A percentile compares a stretch with the other conserved stretches of the same genome.
Evolutionary conservation across 2,329 filamentous ascomycete species (phyloP).

Genomic region (Sporothrix phasma): DNA sequence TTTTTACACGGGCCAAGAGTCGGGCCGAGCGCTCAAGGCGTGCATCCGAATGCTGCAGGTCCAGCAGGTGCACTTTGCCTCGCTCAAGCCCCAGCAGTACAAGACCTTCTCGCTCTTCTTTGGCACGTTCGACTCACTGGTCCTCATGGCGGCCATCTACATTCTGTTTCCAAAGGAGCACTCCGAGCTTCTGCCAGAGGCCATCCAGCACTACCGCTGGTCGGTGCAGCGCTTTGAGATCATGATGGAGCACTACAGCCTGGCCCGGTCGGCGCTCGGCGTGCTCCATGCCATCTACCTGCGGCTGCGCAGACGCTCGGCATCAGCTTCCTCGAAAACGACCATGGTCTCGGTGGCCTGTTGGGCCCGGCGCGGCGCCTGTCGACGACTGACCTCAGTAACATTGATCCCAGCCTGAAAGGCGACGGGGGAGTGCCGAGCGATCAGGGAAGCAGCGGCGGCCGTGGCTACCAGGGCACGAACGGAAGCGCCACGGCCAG

Average conservation of each 20-base stretch:
- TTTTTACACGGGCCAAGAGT: slow-evolving; percentile 46
- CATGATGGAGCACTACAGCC: slow-evolving; percentile 43
- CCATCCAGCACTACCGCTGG: slow-evolving; percentile 49
- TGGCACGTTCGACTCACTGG: slow-evolving; percentile 54
- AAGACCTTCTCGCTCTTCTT: slow-evolving; percentile 49
- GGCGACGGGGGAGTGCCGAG: not conserved
- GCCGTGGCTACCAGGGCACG: not conserved
- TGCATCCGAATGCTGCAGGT: slow-evolving; percentile 45
- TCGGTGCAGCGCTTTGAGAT: slow-evolving; percentile 48
- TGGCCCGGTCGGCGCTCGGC: slow-evolving; percentile 44
- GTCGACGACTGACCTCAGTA: slow-evolving; percentile 18
- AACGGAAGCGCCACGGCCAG: not conserved
- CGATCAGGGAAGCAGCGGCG: not conserved
- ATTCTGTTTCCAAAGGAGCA: slow-evolving; percentile 51
- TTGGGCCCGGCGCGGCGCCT: slow-evolving; percentile 3
- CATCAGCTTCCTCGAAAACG: slow-evolving; percentile 23
- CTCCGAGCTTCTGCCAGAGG: slow-evolving; percentile 35
- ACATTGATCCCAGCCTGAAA: slow-evolving; percentile 19
- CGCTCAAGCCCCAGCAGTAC: slow-evolving; percentile 41
- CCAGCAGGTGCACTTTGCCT: slow-evolving; percentile 41
- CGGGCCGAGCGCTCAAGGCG: slow-evolving; percentile 45
- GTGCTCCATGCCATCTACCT: slow-evolving; percentile 46
- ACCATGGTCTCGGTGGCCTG: slow-evolving; percentile 9
- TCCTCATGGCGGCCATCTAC: slow-evolving; percentile 50
- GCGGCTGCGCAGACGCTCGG: slow-evolving; percentile 42